phyloP scores from a whole-genome alignment of 148 eudicot species.

The Cornus florida region DNA sequence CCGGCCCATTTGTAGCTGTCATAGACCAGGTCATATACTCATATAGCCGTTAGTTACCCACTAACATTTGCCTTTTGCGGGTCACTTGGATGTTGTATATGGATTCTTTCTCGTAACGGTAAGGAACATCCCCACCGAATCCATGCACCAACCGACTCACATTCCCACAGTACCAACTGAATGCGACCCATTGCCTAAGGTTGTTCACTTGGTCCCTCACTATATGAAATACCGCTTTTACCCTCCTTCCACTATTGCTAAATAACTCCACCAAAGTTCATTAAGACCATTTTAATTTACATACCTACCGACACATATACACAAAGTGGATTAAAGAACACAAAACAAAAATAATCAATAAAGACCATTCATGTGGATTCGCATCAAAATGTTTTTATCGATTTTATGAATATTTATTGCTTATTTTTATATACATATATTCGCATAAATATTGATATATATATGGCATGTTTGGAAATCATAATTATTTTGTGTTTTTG shows the following conservation, averaged over 20 bases:
- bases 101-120: conserved; percentile 34
- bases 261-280: not conserved
- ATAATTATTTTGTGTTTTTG: too few species aligned
- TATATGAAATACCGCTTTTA: not conserved
- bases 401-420: too few species aligned
- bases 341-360: not conserved
- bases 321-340: not conserved
- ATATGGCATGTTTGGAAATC: too few species aligned
- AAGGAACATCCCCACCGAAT: conserved; percentile 16
- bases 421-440: too few species aligned
- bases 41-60: conserved; percentile 22
- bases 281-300: too few species aligned
- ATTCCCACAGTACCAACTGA: conserved; percentile 13
- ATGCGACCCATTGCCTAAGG: conserved; percentile 19
- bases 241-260: not conserved
- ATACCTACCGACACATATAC: not conserved
- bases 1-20: not conserved
- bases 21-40: not conserved
- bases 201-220: not conserved
- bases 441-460: too few species aligned
- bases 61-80: conserved; percentile 6
- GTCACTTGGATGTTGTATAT: not conserved
- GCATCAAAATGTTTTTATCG: too few species aligned
- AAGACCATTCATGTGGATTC: too few species aligned
- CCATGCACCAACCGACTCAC: too few species aligned